These are phyloP conservation scores for Linum lewisii DNA, from an alignment of 345 rosid species.

Conservation along the genomic window DNA sequence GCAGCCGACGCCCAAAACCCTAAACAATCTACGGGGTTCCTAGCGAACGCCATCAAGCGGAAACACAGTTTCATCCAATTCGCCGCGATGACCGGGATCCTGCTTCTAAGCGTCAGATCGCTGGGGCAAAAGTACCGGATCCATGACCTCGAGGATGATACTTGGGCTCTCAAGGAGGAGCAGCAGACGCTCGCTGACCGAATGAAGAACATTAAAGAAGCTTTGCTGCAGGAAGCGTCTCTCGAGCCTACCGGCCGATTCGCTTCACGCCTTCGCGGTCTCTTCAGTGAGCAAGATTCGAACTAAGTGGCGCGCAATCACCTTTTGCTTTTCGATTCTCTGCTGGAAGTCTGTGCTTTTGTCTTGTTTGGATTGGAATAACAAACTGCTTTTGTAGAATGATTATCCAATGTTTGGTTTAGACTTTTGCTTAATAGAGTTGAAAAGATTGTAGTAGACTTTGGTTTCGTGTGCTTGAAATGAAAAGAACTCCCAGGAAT, in stretches of 20 bases:
- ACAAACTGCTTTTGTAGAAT: too few species aligned
- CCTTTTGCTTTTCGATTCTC: not conserved
- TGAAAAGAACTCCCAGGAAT: too few species aligned
- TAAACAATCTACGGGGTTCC: conserved; percentile 29
- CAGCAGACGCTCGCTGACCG: conserved; percentile 40
- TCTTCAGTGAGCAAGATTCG: conserved; percentile 38
- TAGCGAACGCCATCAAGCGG: conserved; percentile 45
- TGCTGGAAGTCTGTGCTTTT: not conserved
- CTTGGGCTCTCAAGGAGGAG: conserved; percentile 50
- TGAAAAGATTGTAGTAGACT: too few species aligned
- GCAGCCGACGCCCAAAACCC: conserved; percentile 1
- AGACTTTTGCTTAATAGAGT: too few species aligned
- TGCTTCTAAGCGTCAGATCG: conserved; percentile 70
- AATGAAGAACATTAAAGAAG: conserved; percentile 44
- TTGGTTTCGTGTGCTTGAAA: too few species aligned
- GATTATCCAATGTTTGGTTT: too few species aligned
- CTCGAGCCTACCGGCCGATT: conserved; percentile 61
- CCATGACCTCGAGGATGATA: conserved; percentile 67
- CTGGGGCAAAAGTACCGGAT: conserved; percentile 81
- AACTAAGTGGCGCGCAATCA: not conserved
- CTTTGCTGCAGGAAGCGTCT: conserved; percentile 65
- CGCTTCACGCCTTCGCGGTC: conserved; percentile 63
- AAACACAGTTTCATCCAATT: conserved; percentile 66
- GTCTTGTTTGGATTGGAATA: not conserved
- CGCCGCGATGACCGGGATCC: conserved; percentile 64